These are phyloP conservation scores for Pseudozyma sp. DNA, from an alignment of 1,284 basidiomycete species.

Conservation along the genomic window DNA sequence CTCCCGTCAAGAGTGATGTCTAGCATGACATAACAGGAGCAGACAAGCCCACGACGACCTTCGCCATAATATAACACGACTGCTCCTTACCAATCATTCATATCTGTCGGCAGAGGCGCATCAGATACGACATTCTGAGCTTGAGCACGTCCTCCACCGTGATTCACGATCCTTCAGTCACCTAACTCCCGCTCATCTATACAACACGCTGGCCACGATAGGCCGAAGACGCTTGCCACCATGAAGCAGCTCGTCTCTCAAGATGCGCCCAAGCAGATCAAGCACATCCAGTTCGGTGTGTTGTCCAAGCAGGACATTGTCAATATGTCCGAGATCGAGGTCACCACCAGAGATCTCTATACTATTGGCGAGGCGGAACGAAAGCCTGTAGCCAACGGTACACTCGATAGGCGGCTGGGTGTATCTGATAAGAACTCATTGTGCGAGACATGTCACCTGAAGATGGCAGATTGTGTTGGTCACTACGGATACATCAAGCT, in stretches of 20 bases:
- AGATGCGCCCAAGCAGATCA: constrained; percentile 68
- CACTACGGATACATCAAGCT: constrained; percentile 84
- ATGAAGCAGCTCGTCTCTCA: constrained; percentile 68
- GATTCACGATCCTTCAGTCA: not conserved
- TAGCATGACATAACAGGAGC: constrained; percentile 2
- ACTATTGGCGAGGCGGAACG: constrained; percentile 60
- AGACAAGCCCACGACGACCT: too few relatives aligned
- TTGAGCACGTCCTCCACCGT: not conserved
- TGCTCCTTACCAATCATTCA: not conserved
- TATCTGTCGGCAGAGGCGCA: too few relatives aligned
- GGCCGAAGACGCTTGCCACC: constrained; percentile 20
- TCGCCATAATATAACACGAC: not conserved
- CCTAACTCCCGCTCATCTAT: too few relatives aligned
- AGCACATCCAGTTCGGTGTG: constrained; percentile 69
- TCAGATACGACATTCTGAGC: not conserved
- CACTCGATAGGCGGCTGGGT: constrained; percentile 72
- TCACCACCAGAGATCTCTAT: constrained; percentile 65
- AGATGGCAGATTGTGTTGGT: constrained; percentile 93
- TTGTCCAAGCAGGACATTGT: constrained; percentile 68
- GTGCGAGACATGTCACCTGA: constrained; percentile 94
- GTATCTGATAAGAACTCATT: constrained; percentile 92
- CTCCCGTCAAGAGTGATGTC: not conserved
- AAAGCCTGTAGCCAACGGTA: constrained; percentile 63
- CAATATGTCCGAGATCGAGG: constrained; percentile 67
- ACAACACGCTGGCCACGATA: constrained; percentile 15